Percentiles rank a stretch among this genome's conserved stretches.
Conservation (phyloP, 2,329 filamentous ascomycete species). For the Aspergillus candidus region DNA sequence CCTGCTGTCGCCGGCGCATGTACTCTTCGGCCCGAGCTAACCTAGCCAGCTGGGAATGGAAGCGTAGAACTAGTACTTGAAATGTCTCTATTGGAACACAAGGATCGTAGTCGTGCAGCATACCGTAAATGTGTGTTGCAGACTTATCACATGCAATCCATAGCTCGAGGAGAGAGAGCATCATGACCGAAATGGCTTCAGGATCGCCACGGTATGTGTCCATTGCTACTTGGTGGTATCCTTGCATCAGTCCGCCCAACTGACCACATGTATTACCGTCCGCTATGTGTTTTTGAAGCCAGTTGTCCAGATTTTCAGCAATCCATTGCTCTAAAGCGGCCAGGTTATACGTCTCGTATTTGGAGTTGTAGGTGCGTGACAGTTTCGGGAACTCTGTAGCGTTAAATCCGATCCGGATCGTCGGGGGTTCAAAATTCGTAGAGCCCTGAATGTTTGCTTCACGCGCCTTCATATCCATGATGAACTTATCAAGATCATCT, state of each 20-base stretch:
- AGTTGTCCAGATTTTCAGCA: slow-evolving; percentile 30
- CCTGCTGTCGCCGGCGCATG: slow-evolving; percentile 28
- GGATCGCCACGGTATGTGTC: slow-evolving; percentile 38
- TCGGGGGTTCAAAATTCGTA: slow-evolving; percentile 1
- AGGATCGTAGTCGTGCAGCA: slow-evolving; percentile 45
- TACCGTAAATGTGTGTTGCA: slow-evolving; percentile 32
- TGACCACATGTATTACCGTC: slow-evolving; percentile 19
- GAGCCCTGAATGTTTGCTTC: background rate
- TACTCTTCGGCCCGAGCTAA: slow-evolving; percentile 43
- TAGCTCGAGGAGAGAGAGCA: slow-evolving; percentile 52
- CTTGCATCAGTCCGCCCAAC: slow-evolving; percentile 25
- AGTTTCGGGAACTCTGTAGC: slow-evolving; percentile 7
- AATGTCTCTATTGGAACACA: slow-evolving; percentile 34
- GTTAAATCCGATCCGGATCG: slow-evolving; percentile 4
- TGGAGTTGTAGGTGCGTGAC: slow-evolving; percentile 2
- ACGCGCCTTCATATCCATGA: slow-evolving; percentile 4
- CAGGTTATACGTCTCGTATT: slow-evolving; percentile 23
- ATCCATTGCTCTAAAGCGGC: slow-evolving; percentile 49
- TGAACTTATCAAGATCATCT: slow-evolving; percentile 8
- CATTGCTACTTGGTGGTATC: slow-evolving; percentile 29
- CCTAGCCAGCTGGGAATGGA: slow-evolving; percentile 17
- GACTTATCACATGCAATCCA: slow-evolving; percentile 54
- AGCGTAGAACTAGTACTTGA: slow-evolving; percentile 17
- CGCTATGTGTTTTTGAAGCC: slow-evolving; percentile 31
- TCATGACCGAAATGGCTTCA: slow-evolving; percentile 48